These are phyloP conservation scores for Aspergillus aculeatinus DNA, from an alignment of 2,329 filamentous ascomycete species.

Conservation along the genomic window DNA sequence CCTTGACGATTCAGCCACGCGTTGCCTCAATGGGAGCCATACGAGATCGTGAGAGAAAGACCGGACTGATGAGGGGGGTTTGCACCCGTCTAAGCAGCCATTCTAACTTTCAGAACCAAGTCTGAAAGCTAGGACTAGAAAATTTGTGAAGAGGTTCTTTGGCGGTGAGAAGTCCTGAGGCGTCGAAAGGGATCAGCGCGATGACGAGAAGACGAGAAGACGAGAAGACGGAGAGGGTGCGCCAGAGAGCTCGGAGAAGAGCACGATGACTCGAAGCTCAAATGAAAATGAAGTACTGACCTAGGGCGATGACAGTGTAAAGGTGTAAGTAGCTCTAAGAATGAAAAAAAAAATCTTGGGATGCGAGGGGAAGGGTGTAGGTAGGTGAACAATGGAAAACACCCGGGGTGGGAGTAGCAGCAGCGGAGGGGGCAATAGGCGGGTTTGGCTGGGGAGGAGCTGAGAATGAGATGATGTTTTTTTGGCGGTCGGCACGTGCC, in stretches of 20 bases:
- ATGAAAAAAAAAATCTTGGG: not conserved
- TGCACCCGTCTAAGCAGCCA: conserved; percentile 36
- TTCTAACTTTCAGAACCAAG: conserved; percentile 28
- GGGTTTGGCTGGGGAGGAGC: conserved; percentile 19
- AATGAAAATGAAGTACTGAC: conserved; percentile 1
- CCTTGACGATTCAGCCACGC: conserved; percentile 39
- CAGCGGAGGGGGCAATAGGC: conserved; percentile 13
- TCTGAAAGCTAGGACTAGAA: conserved; percentile 6
- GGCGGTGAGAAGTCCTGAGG: conserved; percentile 9
- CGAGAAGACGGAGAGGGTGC: conserved; percentile 1
- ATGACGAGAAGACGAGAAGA: not conserved
- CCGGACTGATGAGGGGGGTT: conserved; percentile 18
- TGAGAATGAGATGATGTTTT: conserved; percentile 31
- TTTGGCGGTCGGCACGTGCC: conserved; percentile 27
- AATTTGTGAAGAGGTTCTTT: conserved; percentile 4
- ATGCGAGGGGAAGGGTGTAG: conserved; percentile 1
- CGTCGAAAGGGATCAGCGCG: conserved; percentile 14
- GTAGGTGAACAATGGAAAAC: not conserved
- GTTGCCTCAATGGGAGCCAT: conserved; percentile 44
- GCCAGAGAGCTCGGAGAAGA: conserved; percentile 2
- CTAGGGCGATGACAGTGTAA: conserved; percentile 3
- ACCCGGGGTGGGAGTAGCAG: conserved; percentile 8
- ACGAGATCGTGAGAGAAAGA: conserved; percentile 28
- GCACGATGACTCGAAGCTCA: not conserved
- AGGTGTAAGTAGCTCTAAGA: not conserved